A percentile compares a stretch with the other conserved stretches of the same genome.
Evolutionary conservation across 768 basidiomycete genomes (phyloP).

Genomic region (Strobilomyces confusus): DNA sequence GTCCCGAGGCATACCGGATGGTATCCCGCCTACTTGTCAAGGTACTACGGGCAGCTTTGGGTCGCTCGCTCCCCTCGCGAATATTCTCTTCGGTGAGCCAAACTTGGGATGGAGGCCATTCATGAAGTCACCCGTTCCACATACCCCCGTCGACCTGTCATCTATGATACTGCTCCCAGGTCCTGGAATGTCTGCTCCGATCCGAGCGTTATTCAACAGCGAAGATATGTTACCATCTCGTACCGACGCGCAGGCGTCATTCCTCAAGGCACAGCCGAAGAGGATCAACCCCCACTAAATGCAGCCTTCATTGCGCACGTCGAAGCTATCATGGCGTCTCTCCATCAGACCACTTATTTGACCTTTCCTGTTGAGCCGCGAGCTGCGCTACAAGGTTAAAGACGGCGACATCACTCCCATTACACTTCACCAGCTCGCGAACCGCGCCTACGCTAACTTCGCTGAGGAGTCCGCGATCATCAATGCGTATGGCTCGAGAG

Average conservation of each 20-base stretch:
- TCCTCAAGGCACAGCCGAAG: not conserved
- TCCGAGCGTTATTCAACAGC: not conserved
- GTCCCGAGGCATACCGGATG: not conserved
- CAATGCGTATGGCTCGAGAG: slow-evolving; percentile 24
- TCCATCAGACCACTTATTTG: slow-evolving; percentile 18
- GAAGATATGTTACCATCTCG: slow-evolving; percentile 20
- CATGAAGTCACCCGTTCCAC: slow-evolving; percentile 7
- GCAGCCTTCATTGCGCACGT: slow-evolving; percentile 4
- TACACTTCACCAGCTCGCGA: slow-evolving; percentile 23
- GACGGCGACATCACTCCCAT: slow-evolving; percentile 11
- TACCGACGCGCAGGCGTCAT: slow-evolving; percentile 14
- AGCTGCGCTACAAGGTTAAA: slow-evolving; percentile 15
- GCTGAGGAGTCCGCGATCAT: slow-evolving; percentile 20
- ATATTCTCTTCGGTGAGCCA: slow-evolving; percentile 12
- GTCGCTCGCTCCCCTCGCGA: slow-evolving; percentile 21
- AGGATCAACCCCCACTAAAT: not conserved
- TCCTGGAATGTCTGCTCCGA: slow-evolving; percentile 6
- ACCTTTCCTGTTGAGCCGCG: slow-evolving; percentile 22
- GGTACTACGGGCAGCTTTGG: slow-evolving; percentile 25
- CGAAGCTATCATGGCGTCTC: slow-evolving; percentile 2
- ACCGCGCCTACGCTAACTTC: slow-evolving; percentile 15
- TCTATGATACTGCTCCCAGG: slow-evolving; percentile 2
- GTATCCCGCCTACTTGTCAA: slow-evolving; percentile 20
- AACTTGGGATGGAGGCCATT: slow-evolving; percentile 2
- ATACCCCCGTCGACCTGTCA: slow-evolving; percentile 16